phyloP scores from a whole-genome alignment of 148 eudicot genomes.

The Camellia sinensis region DNA sequence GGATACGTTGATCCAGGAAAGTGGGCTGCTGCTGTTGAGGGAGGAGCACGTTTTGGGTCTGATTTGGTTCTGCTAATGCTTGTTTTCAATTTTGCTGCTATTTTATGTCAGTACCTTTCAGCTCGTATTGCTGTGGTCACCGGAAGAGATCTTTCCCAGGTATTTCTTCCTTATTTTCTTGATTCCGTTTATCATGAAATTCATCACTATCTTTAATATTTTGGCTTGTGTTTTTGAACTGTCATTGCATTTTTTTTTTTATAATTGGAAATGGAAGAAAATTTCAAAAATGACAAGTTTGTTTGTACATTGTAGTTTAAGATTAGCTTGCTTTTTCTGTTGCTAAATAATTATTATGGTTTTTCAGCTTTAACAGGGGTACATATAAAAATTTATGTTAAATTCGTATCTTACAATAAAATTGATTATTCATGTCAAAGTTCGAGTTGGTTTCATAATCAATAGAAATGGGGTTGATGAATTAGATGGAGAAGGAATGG shows the following conservation, averaged over 20 bases:
- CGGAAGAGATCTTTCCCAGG: slow-evolving; percentile 88
- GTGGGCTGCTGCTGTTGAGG: slow-evolving; percentile 78
- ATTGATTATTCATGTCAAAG: not conserved
- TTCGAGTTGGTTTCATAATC: not conserved
- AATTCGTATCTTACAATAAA: not conserved
- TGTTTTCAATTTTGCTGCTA: slow-evolving; percentile 57
- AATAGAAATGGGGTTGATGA: too few relatives aligned
- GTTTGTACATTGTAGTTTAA: slow-evolving; percentile 2
- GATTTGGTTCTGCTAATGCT: slow-evolving; percentile 56
- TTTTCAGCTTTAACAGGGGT: not conserved
- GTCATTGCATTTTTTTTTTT: not conserved
- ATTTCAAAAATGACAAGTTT: not conserved
- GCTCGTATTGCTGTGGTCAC: slow-evolving; percentile 64
- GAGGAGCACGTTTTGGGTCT: slow-evolving; percentile 81
- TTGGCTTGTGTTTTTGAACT: slow-evolving; percentile 15
- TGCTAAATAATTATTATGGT: not conserved
- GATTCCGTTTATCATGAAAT: slow-evolving; percentile 7
- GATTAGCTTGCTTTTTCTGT: not conserved
- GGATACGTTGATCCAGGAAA: slow-evolving; percentile 92
- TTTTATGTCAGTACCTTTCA: slow-evolving; percentile 77
- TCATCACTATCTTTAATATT: not conserved
- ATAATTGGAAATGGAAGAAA: slow-evolving; percentile 1
- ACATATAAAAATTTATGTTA: not conserved
- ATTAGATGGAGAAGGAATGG: too few relatives aligned
- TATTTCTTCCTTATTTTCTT: slow-evolving; percentile 19